Evolutionary conservation across 306 rosid species (phyloP), one percentile per base, ranked within the genome.

Genomic region (Lathyrus oleraceus): DNA sequence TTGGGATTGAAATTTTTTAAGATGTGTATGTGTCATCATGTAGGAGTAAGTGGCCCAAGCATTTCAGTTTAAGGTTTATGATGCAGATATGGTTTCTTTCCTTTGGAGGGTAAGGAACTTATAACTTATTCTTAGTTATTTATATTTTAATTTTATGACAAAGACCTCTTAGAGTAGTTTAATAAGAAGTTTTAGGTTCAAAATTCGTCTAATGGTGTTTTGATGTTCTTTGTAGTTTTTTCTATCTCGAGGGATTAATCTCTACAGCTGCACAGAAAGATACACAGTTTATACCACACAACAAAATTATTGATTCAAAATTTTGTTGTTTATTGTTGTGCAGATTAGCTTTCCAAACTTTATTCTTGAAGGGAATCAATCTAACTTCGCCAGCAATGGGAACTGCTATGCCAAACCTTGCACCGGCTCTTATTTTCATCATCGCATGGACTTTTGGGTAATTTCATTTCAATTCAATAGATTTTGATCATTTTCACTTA

Each of bases 371-470:
- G 71, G 99, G 99, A 16, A 85, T 94, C 68, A 71, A 70, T 65
- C 81, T 87, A 51, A 87, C 95, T 64, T 91, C 99, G 2, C 95
- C 97, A 38, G 84, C 92, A 19, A 88, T 94, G 87, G 99, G 91
- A 73, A 91, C 97, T 6, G 92, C 99, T 57, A 94, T 88, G 99
- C 96, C 97, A 60, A 94, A 91, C 80, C 85, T 91, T 65, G 88
- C 96, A 30, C 99, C 99, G 0, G 99, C 88, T 14, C 80, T 94
- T 67, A 91, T 94, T 76, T 91, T 87, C 74, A 30, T 85, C 72
- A 91, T 91, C 30, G 95, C 99, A 2, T 94, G 97, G 88, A 75
- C 71, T 68, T 73, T 76, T 39, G 82, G 98, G 98, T 88, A 86
- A 73, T 66, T 54, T 36, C 5, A 65, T 19, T 13, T 47, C 28